A percentile compares a stretch with the other conserved stretches of the same genome.
phyloP scores from a whole-genome alignment of 2,329 filamentous ascomycete species.

The Ceratocystis diversiconidia region DNA sequence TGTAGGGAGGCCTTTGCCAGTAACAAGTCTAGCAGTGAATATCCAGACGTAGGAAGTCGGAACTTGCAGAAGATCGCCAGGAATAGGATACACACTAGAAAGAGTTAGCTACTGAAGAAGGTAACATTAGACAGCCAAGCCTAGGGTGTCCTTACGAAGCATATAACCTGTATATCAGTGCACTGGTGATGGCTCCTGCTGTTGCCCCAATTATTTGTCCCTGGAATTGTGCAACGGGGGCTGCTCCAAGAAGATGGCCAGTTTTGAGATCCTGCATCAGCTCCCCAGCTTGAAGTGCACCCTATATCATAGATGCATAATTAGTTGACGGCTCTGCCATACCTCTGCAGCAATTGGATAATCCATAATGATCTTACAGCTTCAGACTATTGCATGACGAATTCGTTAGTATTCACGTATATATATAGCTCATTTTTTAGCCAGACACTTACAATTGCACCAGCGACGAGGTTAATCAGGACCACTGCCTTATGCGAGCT shows the following conservation, averaged over 20 bases:
- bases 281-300: conserved; percentile 87
- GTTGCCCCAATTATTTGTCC: conserved; percentile 86
- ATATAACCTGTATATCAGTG: conserved; percentile 79
- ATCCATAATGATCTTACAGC: conserved; percentile 24
- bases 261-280: conserved; percentile 97
- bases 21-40: conserved; percentile 86
- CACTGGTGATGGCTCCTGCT: conserved; percentile 72
- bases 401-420: neutral
- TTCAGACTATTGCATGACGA: conserved; percentile 25
- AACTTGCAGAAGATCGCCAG: conserved; percentile 79
- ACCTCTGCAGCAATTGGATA: neutral
- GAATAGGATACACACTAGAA: conserved; percentile 65
- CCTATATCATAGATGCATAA: conserved; percentile 23
- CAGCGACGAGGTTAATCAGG: conserved; percentile 89
- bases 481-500: conserved; percentile 67
- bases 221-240: conserved; percentile 90
- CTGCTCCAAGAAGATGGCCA: conserved; percentile 79
- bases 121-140: neutral
- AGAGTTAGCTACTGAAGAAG: conserved; percentile 24
- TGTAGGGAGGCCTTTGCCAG: conserved; percentile 70
- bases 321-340: neutral
- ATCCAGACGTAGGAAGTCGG: conserved; percentile 96
- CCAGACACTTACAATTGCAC: conserved; percentile 48
- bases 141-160: conserved; percentile 36
- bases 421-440: neutral